A percentile compares a stretch with the other conserved stretches of the same genome.
These are phyloP conservation scores for Phellinidium pouzarii DNA, from an alignment of 1,284 basidiomycete species.

Conservation along the genomic window DNA sequence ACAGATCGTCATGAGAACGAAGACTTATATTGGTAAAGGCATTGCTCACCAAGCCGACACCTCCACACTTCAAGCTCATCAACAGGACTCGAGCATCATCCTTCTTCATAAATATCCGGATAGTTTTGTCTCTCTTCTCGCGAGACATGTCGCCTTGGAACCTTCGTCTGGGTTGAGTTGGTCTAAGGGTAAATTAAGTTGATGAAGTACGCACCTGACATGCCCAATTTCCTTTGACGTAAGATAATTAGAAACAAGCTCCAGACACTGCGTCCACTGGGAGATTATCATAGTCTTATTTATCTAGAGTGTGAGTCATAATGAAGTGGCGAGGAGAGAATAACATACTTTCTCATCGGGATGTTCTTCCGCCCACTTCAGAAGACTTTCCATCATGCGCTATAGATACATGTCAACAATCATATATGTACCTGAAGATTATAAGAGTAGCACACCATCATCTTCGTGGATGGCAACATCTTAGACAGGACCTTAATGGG, in stretches of 20 bases:
- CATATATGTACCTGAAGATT: not conserved
- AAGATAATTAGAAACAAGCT: slow-evolving; percentile 50
- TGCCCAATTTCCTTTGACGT: slow-evolving; percentile 40
- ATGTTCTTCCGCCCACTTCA: slow-evolving; percentile 32
- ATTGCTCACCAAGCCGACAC: slow-evolving; percentile 26
- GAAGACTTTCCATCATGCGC: slow-evolving; percentile 49
- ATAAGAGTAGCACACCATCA: slow-evolving; percentile 44
- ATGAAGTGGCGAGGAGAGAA: slow-evolving; percentile 6
- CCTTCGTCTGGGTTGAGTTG: slow-evolving; percentile 24
- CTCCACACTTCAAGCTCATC: slow-evolving; percentile 57
- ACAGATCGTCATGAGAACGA: not conserved
- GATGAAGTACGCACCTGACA: slow-evolving; percentile 38
- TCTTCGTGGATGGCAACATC: slow-evolving; percentile 57
- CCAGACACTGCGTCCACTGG: slow-evolving; percentile 54
- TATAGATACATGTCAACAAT: slow-evolving; percentile 22
- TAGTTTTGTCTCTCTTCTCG: slow-evolving; percentile 41
- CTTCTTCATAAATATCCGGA: slow-evolving; percentile 49
- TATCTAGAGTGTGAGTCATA: not conserved
- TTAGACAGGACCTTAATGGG: slow-evolving; percentile 37
- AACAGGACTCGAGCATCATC: slow-evolving; percentile 50
- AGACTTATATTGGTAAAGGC: not conserved
- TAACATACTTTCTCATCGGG: slow-evolving; percentile 51
- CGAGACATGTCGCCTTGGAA: slow-evolving; percentile 57
- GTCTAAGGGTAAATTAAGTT: slow-evolving; percentile 1
- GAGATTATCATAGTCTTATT: slow-evolving; percentile 53